Conservation (phyloP, 108 stramenopile species). For the Pseudonitzschia pungens region DNA sequence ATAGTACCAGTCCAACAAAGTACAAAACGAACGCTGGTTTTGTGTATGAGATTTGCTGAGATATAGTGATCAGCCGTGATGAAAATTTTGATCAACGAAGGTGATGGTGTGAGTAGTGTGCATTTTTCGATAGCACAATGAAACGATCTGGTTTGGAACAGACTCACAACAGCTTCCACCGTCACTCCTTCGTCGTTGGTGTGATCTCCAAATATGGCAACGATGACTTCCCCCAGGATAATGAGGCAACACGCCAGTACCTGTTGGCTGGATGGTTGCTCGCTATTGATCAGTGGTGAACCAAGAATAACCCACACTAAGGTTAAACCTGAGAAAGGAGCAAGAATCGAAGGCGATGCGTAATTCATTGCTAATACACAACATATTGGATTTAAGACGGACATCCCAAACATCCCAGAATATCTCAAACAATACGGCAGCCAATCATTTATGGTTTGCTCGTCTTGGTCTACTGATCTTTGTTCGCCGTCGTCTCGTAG, state of each 20-base stretch:
- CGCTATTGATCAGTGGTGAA: slow-evolving; percentile 49
- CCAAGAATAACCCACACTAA: slow-evolving; percentile 84
- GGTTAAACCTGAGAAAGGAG: slow-evolving; percentile 85
- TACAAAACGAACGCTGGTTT: slow-evolving; percentile 55
- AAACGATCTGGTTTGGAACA: background rate
- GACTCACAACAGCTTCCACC: slow-evolving; percentile 63
- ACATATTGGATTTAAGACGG: slow-evolving; percentile 73
- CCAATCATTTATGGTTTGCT: background rate
- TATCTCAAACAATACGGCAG: slow-evolving; percentile 24
- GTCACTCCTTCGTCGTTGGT: slow-evolving; percentile 60
- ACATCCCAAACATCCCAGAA: slow-evolving; percentile 83
- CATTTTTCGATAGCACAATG: background rate
- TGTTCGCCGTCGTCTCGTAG: background rate
- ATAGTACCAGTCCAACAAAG: slow-evolving; percentile 46
- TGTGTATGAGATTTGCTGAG: slow-evolving; percentile 46
- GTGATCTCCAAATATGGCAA: slow-evolving; percentile 85
- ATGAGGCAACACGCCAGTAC: slow-evolving; percentile 67
- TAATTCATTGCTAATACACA: slow-evolving; percentile 85
- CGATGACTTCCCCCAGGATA: slow-evolving; percentile 71
- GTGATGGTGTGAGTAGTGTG: background rate
- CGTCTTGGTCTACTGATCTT: background rate
- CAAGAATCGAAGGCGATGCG: slow-evolving; percentile 81
- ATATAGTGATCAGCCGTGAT: background rate
- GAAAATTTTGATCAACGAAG: slow-evolving; percentile 10
- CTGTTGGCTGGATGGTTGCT: slow-evolving; percentile 53